These are phyloP conservation scores for Aspergillus sp. DNA, from an alignment of 2,329 filamentous ascomycete species.

Conservation along the genomic window DNA sequence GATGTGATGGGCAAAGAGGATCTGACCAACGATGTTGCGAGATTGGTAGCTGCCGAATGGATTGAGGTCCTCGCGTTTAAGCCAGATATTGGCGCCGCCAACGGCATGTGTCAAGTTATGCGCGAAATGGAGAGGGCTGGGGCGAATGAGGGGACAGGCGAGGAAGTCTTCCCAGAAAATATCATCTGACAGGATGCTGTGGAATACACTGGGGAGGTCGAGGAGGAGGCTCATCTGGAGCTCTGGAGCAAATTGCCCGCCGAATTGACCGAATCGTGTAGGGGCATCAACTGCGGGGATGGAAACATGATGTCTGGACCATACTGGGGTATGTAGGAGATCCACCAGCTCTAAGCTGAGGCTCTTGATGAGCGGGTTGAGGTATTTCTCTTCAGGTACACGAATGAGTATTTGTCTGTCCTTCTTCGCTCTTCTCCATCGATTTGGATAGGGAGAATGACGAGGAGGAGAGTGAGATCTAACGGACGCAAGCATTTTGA, in stretches of 20 bases:
- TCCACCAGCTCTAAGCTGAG: background rate
- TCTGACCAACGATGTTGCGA: conserved; percentile 93
- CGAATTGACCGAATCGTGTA: conserved; percentile 24
- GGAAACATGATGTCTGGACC: conserved; percentile 11
- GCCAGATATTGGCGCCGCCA: conserved; percentile 90
- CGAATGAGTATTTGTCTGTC: background rate
- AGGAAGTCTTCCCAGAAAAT: conserved; percentile 27
- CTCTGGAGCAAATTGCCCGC: conserved; percentile 29
- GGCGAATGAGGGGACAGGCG: conserved; percentile 50
- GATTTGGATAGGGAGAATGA: background rate
- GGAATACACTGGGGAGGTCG: conserved; percentile 26
- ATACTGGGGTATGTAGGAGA: conserved; percentile 2
- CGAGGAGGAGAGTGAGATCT: background rate
- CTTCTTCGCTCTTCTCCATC: conserved; percentile 4
- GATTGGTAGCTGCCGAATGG: conserved; percentile 98
- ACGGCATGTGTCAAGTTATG: conserved; percentile 81
- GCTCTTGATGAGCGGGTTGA: background rate
- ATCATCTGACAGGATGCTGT: conserved; percentile 24
- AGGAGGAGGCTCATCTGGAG: conserved; percentile 27
- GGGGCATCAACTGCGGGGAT: conserved; percentile 6
- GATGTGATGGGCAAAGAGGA: conserved; percentile 79
- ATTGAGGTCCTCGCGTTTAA: conserved; percentile 95
- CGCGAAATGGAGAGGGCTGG: conserved; percentile 82
- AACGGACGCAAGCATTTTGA: conserved; percentile 3
- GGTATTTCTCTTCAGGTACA: conserved; percentile 1